Evolutionary conservation across 192 early-diverging fungal genomes (phyloP), one percentile per base, ranked within the genome.

Genomic region (Lunasporangiospora selenospora): DNA sequence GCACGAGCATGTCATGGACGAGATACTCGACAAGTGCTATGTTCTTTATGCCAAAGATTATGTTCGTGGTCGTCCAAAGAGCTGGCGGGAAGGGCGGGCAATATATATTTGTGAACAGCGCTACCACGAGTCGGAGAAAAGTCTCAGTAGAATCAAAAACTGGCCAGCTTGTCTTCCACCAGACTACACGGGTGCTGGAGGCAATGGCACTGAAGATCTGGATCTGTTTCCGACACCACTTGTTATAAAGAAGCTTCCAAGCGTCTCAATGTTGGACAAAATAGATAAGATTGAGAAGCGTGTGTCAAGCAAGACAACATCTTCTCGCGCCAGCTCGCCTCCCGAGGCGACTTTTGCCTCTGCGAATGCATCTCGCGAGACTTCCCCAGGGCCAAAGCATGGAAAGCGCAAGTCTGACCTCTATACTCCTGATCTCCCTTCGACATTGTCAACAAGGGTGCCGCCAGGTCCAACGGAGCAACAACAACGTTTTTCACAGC

Each of bases 21-120:
- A 59, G 6, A 26, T 59, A 12, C 32, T 48, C 23, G 33, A 47
- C 26, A 46, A 36, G 19, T 59, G 57, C 12, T 59, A 29, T 38
- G 45, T 59, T 23, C 44, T 59, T 24, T 39, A 39, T 23, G 33
- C 57, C 21, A 59, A 36, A 15, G 57, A 46, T 4, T 59, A 48
- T 24, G 31, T 59, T 16, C 26, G 45, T 19, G 57, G 57, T 19
- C 43, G 57, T 6, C 57, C 57, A 4, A 26, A 29, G 2, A 18
- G 36, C 15, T 59, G 57, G 57, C 46, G 38, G 33, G 44, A 59
- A 29, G 57, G 57, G 18, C 57, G 38, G 26, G 13, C 26, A 19
- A 59, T 59, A 19, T 59, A 59, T 21, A 33, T 59, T 5, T 59
- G 57, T 24, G 57, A 59, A 21, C 57, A 59, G n/a, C 57, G 57